Percentiles rank a stretch among this genome's conserved stretches.
phyloP scores from a whole-genome alignment of 2,329 filamentous ascomycete species.

The Didymella segeticola region DNA sequence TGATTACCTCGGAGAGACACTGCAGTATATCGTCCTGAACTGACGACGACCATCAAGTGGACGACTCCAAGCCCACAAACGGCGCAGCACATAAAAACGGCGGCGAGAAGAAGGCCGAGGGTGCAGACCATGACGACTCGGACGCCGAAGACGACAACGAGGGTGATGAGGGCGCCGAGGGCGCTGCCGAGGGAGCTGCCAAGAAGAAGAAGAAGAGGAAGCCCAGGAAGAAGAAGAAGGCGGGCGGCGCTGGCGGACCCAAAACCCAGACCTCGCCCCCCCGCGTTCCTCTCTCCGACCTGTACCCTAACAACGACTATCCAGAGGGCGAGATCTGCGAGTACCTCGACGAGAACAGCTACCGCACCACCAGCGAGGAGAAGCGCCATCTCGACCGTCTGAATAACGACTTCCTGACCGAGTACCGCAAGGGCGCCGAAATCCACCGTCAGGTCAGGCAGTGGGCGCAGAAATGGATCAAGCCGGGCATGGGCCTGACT shows the following conservation, averaged over 20 bases:
- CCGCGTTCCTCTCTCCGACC: conserved; percentile 72
- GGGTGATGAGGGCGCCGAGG: conserved; percentile 53
- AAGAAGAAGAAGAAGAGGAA: conserved; percentile 89
- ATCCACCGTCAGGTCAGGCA: conserved; percentile 87
- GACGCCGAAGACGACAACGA: conserved; percentile 64
- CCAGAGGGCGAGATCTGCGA: conserved; percentile 80
- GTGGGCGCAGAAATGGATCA: conserved; percentile 80
- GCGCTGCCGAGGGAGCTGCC: conserved; percentile 47
- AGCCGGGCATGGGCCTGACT: conserved; percentile 79
- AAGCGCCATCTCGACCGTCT: conserved; percentile 82
- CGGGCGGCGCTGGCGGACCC: conserved; percentile 54
- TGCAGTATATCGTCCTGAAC: too few relatives aligned
- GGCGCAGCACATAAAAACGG: conserved; percentile 37
- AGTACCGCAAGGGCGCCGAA: conserved; percentile 86
- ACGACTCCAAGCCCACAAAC: conserved; percentile 43
- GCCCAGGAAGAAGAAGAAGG: conserved; percentile 73
- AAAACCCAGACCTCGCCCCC: conserved; percentile 80
- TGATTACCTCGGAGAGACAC: not conserved
- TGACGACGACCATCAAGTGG: conserved; percentile 42
- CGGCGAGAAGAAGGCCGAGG: conserved; percentile 49
- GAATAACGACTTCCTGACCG: conserved; percentile 78
- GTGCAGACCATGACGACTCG: conserved; percentile 61
- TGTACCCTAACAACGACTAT: conserved; percentile 76
- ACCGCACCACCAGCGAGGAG: conserved; percentile 83
- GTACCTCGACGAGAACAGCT: conserved; percentile 78